These are phyloP conservation scores for Sordariomycetes sp. DNA, from an alignment of 2,329 filamentous ascomycete genomes.

Conservation along the genomic window DNA sequence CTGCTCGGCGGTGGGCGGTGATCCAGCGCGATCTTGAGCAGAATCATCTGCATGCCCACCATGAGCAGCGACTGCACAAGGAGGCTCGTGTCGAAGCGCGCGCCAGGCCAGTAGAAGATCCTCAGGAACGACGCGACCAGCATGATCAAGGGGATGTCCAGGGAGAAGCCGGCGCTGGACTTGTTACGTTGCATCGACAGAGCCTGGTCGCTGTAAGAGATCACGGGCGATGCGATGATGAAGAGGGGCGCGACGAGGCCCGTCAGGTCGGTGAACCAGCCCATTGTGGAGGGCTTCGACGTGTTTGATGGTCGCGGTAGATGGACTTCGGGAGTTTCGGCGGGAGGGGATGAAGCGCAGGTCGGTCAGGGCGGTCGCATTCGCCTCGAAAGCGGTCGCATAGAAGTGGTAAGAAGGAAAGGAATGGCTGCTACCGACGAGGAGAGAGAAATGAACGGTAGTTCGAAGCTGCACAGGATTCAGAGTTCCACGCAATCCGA, in stretches of 20 bases:
- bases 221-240: slow-evolving; percentile 51
- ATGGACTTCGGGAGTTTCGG: too few relatives aligned
- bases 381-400: too few relatives aligned
- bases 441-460: too few relatives aligned
- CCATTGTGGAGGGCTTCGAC: slow-evolving; percentile 17
- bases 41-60: slow-evolving; percentile 51
- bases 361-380: too few relatives aligned
- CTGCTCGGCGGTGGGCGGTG: slow-evolving; percentile 51
- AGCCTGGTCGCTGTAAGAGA: slow-evolving; percentile 59
- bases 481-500: too few relatives aligned
- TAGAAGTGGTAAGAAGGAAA: too few relatives aligned
- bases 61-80: slow-evolving; percentile 58
- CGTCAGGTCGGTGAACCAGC: slow-evolving; percentile 37
- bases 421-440: too few relatives aligned
- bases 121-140: slow-evolving; percentile 58
- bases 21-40: slow-evolving; percentile 61
- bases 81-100: slow-evolving; percentile 53
- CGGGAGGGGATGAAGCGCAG: too few relatives aligned
- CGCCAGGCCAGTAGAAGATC: slow-evolving; percentile 62
- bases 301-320: too few relatives aligned
- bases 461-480: too few relatives aligned
- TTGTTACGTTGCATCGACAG: slow-evolving; percentile 54
- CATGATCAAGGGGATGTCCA: slow-evolving; percentile 67
- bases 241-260: slow-evolving; percentile 54
- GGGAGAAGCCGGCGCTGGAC: slow-evolving; percentile 59